Conservation (phyloP, 352 stramenopile species). For the Phytophthora chlamydospora region DNA sequence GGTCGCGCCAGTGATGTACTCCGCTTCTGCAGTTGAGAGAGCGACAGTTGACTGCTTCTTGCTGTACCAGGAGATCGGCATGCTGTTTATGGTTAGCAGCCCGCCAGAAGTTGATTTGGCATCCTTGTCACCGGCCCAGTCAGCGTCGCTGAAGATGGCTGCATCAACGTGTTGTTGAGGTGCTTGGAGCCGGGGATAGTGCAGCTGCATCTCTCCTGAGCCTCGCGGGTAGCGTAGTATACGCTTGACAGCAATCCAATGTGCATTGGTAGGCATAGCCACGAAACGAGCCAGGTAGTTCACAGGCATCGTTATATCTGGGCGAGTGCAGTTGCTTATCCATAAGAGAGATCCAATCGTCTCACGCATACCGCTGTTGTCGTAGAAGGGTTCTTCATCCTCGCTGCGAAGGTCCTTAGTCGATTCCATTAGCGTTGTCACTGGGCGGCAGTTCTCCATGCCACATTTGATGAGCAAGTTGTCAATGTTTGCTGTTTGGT, state of each 20-base stretch:
- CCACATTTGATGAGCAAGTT: neutral
- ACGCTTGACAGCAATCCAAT: too few relatives aligned
- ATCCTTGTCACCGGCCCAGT: slow-evolving; percentile 14
- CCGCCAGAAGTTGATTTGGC: slow-evolving; percentile 18
- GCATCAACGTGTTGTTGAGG: neutral
- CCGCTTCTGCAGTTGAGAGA: slow-evolving; percentile 5
- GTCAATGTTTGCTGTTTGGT: slow-evolving; percentile 2
- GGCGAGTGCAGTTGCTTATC: slow-evolving; percentile 2
- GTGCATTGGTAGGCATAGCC: too few relatives aligned
- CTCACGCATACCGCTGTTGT: neutral
- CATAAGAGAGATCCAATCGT: slow-evolving; percentile 4
- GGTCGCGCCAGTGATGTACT: slow-evolving; percentile 7
- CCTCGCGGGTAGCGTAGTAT: too few relatives aligned
- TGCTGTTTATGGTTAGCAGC: slow-evolving; percentile 7
- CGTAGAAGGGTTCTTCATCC: neutral
- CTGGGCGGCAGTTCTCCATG: slow-evolving; percentile 1
- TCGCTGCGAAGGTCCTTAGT: neutral
- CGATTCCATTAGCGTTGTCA: neutral
- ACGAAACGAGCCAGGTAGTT: too few relatives aligned
- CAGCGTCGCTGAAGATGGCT: slow-evolving; percentile 12
- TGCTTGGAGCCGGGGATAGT: too few relatives aligned
- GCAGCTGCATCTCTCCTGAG: too few relatives aligned
- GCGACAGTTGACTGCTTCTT: slow-evolving; percentile 18
- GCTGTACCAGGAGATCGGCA: slow-evolving; percentile 13
- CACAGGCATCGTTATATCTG: neutral